Evolutionary conservation across 1,284 basidiomycete genomes (phyloP).

Genomic region (Termitomyces sp.): DNA sequence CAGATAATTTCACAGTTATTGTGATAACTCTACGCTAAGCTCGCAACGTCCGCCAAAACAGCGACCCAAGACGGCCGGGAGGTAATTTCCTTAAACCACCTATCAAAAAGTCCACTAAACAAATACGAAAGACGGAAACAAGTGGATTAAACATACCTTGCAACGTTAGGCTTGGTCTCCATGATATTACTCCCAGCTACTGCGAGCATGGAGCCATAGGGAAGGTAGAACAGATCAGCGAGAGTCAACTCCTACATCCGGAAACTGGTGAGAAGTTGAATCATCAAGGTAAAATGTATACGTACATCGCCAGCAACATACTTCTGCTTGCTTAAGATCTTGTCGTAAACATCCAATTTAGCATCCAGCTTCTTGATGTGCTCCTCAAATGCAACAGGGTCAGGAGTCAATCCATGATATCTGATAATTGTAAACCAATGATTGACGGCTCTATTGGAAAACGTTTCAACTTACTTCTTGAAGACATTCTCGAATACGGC

Average conservation of each 20-base stretch:
- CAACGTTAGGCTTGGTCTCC: slow-evolving; percentile 31
- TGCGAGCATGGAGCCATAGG: slow-evolving; percentile 35
- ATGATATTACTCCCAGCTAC: slow-evolving; percentile 28
- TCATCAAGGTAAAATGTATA: neutral
- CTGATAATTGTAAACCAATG: slow-evolving; percentile 12
- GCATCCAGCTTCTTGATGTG: slow-evolving; percentile 27
- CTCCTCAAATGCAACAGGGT: slow-evolving; percentile 28
- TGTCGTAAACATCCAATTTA: slow-evolving; percentile 47
- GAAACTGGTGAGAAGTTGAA: neutral
- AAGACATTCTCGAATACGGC: slow-evolving; percentile 31
- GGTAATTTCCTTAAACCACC: slow-evolving; percentile 41
- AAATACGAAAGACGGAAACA: neutral
- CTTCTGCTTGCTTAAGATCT: slow-evolving; percentile 45
- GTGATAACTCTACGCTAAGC: slow-evolving; percentile 1
- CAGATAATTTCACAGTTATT: neutral
- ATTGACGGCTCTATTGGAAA: too few species aligned
- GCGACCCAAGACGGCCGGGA: slow-evolving; percentile 34
- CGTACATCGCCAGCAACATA: slow-evolving; percentile 48
- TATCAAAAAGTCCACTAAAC: slow-evolving; percentile 9
- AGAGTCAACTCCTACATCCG: slow-evolving; percentile 39
- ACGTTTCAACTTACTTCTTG: slow-evolving; percentile 17
- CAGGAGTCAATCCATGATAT: slow-evolving; percentile 20
- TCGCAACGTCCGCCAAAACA: slow-evolving; percentile 32
- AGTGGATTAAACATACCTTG: slow-evolving; percentile 23
- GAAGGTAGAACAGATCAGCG: slow-evolving; percentile 56